Percentiles rank a stretch among this genome's conserved stretches.
These are phyloP conservation scores for Saxophila tyrrhenica DNA, from an alignment of 495 filamentous ascomycete species.

Conservation along the genomic window DNA sequence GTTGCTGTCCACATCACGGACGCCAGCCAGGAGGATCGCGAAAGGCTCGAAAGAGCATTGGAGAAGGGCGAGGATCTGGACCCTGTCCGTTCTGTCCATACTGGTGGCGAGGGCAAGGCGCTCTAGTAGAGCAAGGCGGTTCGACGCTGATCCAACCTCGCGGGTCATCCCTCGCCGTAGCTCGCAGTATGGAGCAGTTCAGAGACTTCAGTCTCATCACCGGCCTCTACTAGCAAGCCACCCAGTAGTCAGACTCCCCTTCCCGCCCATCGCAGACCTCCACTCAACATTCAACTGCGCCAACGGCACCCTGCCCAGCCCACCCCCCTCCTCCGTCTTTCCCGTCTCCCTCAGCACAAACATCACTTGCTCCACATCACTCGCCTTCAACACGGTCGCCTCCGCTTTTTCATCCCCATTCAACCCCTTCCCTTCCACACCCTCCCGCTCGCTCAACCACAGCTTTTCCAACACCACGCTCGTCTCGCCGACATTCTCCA, in stretches of 20 bases:
- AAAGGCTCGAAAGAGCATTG: slow-evolving; percentile 1
- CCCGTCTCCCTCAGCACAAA: slow-evolving; percentile 68
- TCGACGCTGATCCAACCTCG: no score
- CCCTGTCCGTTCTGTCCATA: not conserved
- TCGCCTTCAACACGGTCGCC: slow-evolving; percentile 53
- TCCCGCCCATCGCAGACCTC: slow-evolving; percentile 81
- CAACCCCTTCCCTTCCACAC: slow-evolving; percentile 5
- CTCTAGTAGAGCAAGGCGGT: no score
- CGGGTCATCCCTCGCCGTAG: no score
- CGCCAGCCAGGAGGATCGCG: slow-evolving; percentile 19
- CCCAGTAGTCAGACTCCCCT: slow-evolving; percentile 75
- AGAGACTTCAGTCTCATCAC: no score
- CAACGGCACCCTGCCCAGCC: slow-evolving; percentile 49
- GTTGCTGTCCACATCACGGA: slow-evolving; percentile 17
- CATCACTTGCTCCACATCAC: slow-evolving; percentile 84
- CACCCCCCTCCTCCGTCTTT: slow-evolving; percentile 37
- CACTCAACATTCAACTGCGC: slow-evolving; percentile 80
- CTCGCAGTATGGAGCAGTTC: no score
- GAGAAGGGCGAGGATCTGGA: not conserved
- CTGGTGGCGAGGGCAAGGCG: not conserved
- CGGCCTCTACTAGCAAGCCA: slow-evolving; percentile 57
- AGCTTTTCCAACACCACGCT: slow-evolving; percentile 49
- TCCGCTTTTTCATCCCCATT: slow-evolving; percentile 26
- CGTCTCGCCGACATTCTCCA: slow-evolving; percentile 80
- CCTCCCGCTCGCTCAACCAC: slow-evolving; percentile 35